Base-by-base conservation (phyloP, 2,329 filamentous ascomycete species). In the Claviceps africana region DNA sequence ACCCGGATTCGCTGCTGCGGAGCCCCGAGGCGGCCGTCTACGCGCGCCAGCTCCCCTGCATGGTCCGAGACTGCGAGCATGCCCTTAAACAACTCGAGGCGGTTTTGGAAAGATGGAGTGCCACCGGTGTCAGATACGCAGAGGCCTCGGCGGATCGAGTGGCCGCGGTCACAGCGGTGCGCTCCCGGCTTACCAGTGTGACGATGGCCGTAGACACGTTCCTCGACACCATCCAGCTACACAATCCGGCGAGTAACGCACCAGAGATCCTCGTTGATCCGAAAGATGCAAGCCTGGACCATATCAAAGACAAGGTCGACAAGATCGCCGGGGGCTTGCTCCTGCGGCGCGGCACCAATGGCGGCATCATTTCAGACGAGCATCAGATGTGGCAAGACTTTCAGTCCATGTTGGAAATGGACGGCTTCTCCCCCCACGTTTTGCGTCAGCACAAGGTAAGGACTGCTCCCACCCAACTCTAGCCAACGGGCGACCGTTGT, bases 271-370 rank as follows among this genome's bases (percentile, higher is more conserved):
- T 67, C 48, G 63, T 62, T 11, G 60, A 69, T 39, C 63, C 65
- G n/a, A 66, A 67, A 46, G 68, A 63, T 44, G 62, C 67, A 19
- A 66, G 71, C 25, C 64, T 81, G 35, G 75, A 82, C 53, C 61
- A 62, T 8, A 80, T 83, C 59, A 76, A 80, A 62, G 74, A 79
- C 60, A 79, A 81, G 59, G 75, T 83, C 33, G 79, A 83, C 57
- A 64, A 65, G 31, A 75, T 83, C 56, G 79, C 80, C 3, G 63
- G 68, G 11, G 70, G 72, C 11, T 68, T 82, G 25, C 75, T 74
- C 49, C 67, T 68, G 11, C 68, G 70, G 50, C 65, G 67, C 45
- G 64, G 67, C 55, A 67, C 64, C 51, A 66, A 33, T n/a, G 49
- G 64, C 51, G 62, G 65, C 53, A 59, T 70, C 51, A 55, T 61